Conservation (phyloP, 441 rosid species). For the Eruca vesicaria region DNA sequence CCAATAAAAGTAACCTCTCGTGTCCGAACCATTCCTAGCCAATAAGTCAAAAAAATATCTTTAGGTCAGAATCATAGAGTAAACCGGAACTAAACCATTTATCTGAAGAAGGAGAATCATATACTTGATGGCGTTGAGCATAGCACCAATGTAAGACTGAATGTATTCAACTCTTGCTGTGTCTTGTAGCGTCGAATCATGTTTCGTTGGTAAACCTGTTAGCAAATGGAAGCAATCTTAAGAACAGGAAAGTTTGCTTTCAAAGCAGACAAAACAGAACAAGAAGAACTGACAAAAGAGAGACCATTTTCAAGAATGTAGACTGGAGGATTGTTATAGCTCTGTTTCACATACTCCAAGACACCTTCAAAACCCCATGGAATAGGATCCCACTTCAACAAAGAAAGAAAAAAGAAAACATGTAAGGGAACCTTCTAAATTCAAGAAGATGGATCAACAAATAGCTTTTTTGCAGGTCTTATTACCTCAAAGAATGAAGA, state of each 20-base stretch:
- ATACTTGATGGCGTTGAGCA: conserved; percentile 27
- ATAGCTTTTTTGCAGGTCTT: neutral
- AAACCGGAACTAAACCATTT: neutral
- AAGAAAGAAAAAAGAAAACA: neutral
- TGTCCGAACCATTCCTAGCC: conserved; percentile 42
- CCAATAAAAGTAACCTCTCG: conserved; percentile 61
- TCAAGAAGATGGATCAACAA: neutral
- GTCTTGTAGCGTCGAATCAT: conserved; percentile 20
- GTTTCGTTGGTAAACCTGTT: conserved; percentile 42
- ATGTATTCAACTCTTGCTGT: neutral
- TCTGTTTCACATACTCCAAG: conserved; percentile 47
- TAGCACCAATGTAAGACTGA: neutral
- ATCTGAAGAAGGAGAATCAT: too few species aligned
- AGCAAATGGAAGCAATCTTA: neutral
- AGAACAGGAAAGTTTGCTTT: neutral
- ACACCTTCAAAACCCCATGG: conserved; percentile 48
- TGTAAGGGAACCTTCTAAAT: neutral
- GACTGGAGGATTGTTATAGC: conserved; percentile 65
- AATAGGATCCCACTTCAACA: conserved; percentile 38
- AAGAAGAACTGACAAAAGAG: neutral
- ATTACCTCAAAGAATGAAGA: neutral
- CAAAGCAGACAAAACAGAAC: neutral
- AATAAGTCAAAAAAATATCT: neutral
- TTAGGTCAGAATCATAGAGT: neutral
- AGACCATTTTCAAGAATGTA: conserved; percentile 57